Base-by-base conservation (phyloP, 208 protist genomes). In the Novymonas esmeraldas region DNA sequence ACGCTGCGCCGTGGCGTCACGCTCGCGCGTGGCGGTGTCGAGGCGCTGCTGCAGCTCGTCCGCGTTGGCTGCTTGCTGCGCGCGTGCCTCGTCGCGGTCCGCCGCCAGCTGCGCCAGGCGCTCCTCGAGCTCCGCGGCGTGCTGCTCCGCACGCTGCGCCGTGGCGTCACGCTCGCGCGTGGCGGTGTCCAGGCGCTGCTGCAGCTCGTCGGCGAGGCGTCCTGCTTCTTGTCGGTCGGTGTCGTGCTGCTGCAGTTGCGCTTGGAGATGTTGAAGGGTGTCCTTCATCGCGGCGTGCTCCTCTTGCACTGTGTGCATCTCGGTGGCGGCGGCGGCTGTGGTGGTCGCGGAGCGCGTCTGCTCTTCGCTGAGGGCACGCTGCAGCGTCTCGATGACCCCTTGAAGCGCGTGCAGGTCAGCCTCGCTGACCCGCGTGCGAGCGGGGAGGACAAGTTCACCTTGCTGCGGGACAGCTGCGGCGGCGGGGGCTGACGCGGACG, bases 11-110 rank as follows among this genome's bases (percentile, higher is more conserved):
- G 55, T 16, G 11, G 61, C 57, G 20, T 45, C 46, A n/a, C 36
- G 54, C 10, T 68, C 50, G 20, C 56, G 42, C 50, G 56, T 14
- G 9, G 64, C 64, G 11, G 39, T 52, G 14, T 42, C 45, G 10
- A 73, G 51, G 50, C 20, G 52, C 29, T 64, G 51, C 49, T 76
- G 63, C 10, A 70, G 64, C 67, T 80, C 62, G 56, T 44, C 44
- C 31, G 73, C 65, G 46, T 50, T 73, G 4, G 48, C 22, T 6
- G 45, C 7, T 2, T 22, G 14, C 45, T 50, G 9, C 45, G 6
- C 45, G 22, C 45, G 45, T 6, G 45, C 45, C 9, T n/a, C 9
- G 45, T 50, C 45, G 45, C 45, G 45, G 45, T n/a, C 45, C 14
- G 45, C 45, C n/a, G 45, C 45, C 45, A 50, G 45, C n/a, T 50